Evolutionary conservation across 1,284 basidiomycete genomes (phyloP).

Genomic region (Microbotryomycetes sp.): DNA sequence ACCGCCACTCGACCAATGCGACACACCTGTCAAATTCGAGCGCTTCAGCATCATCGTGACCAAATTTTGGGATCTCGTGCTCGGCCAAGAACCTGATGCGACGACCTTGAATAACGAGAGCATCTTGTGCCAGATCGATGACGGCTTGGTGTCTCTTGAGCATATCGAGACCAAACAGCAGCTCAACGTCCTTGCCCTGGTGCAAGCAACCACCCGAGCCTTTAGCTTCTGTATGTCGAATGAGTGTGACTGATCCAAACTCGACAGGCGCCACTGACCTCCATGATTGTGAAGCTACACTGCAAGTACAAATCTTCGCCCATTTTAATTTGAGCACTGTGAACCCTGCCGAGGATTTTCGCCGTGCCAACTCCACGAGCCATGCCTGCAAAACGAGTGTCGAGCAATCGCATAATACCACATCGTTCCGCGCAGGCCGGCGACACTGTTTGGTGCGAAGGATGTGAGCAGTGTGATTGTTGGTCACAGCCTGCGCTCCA

Average conservation of each 20-base stretch:
- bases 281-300: conserved; percentile 92
- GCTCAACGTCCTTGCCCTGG: conserved; percentile 80
- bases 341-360: conserved; percentile 86
- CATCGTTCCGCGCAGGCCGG: conserved; percentile 90
- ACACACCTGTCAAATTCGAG: conserved; percentile 39
- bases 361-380: conserved; percentile 95
- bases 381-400: conserved; percentile 79
- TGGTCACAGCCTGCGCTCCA: too few relatives aligned
- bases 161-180: conserved; percentile 96
- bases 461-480: background rate
- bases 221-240: background rate
- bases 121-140: conserved; percentile 84
- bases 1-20: background rate
- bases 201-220: background rate
- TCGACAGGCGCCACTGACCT: conserved; percentile 49
- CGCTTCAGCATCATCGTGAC: conserved; percentile 25
- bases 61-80: conserved; percentile 76
- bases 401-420: conserved; percentile 88
- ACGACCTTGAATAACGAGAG: conserved; percentile 77
- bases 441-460: conserved; percentile 57
- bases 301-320: conserved; percentile 69
- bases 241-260: background rate
- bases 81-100: conserved; percentile 85
- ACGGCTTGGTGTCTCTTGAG: conserved; percentile 92
- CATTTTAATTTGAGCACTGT: conserved; percentile 85